Percentiles rank a stretch among this genome's conserved stretches.
Evolutionary conservation across 495 filamentous ascomycete species (phyloP).

Genomic region (Hypoxylon lenormandii): DNA sequence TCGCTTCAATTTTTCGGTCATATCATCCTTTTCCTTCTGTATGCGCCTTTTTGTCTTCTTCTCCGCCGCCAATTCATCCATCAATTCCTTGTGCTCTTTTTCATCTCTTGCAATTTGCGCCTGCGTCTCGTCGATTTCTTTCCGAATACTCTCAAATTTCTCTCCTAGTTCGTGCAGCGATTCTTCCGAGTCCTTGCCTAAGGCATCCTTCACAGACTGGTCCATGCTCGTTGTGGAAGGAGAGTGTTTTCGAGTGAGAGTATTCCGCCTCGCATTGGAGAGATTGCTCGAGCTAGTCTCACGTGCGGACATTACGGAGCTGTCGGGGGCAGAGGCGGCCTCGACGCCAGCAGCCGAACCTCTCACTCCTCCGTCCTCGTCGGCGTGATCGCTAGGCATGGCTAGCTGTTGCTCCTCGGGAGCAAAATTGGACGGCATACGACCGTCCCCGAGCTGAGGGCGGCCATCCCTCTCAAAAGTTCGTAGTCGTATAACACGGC

Average conservation of each 20-base stretch:
- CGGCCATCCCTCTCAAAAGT: conserved; percentile 69
- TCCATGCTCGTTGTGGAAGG: conserved; percentile 75
- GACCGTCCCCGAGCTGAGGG: conserved; percentile 67
- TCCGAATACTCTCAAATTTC: conserved; percentile 75
- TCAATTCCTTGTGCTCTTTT: conserved; percentile 72
- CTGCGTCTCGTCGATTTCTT: conserved; percentile 73
- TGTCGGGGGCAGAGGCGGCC: conserved; percentile 65
- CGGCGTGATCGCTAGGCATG: conserved; percentile 51
- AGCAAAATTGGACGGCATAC: conserved; percentile 65
- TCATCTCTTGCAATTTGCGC: conserved; percentile 71
- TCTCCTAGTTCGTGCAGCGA: conserved; percentile 71
- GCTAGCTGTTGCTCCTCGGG: conserved; percentile 60
- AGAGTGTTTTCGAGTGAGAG: conserved; percentile 78
- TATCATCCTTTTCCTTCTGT: conserved; percentile 86
- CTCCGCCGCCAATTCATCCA: conserved; percentile 77
- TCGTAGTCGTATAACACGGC: conserved; percentile 82
- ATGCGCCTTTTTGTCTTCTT: conserved; percentile 79
- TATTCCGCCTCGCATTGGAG: conserved; percentile 70
- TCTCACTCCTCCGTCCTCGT: conserved; percentile 56
- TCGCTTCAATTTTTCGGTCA: conserved; percentile 80
- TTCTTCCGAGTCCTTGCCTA: conserved; percentile 57
- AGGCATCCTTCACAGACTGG: conserved; percentile 61
- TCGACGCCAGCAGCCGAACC: conserved; percentile 64
- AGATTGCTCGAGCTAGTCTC: conserved; percentile 70
- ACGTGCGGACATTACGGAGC: conserved; percentile 67